Evolutionary conservation across 306 rosid genomes (phyloP), one percentile per base, ranked within the genome.

Genomic region (Vachellia pachyceras): DNA sequence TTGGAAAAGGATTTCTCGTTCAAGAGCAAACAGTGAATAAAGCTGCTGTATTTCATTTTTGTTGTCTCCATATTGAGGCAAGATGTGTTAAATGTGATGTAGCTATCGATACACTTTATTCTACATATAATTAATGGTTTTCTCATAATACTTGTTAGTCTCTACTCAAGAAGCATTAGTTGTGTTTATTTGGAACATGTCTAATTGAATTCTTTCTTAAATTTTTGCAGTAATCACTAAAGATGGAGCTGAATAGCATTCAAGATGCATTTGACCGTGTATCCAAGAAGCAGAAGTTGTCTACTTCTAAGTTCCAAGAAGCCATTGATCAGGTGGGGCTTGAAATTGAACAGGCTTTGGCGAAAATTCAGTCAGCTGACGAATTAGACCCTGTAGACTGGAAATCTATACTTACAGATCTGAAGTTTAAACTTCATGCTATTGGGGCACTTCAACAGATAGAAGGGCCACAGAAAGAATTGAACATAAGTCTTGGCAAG

Each of bases 211-310:
- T 81, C 63, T 83, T 72, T 54, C 20, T 73, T 72, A 87, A 73
- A 61, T 86, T 65, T 47, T 69, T 80, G 79, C 80, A 91, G 96
- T 89, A 73, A 80, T 40, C 60, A 52, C 72, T 72, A 73, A 77
- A 78, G 79, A 95, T 95, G 99, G 99, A 93, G 84, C 88, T 90
- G 83, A 88, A 73, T 83, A 84, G 87, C 81, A 77, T 95, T 75
- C 91, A 80, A 87, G 99, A 93, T 88, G 92, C 97, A 77, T 91
- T 91, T 88, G 92, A 91, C n/a, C 90, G 91, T 72, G 93, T 90
- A 41, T 82, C 90, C 74, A 91, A 94, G 92, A 93, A 95, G 87
- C 99, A 95, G 86, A 95, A 93, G 85, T 63, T 91, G 35, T 91
- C 93, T 72, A 86, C 89, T 85, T 89, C 92, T 63, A 93, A 86